Evolutionary conservation across 495 filamentous ascomycete species (phyloP), one percentile per base, ranked within the genome.

Genomic region (Penicillium canariense): DNA sequence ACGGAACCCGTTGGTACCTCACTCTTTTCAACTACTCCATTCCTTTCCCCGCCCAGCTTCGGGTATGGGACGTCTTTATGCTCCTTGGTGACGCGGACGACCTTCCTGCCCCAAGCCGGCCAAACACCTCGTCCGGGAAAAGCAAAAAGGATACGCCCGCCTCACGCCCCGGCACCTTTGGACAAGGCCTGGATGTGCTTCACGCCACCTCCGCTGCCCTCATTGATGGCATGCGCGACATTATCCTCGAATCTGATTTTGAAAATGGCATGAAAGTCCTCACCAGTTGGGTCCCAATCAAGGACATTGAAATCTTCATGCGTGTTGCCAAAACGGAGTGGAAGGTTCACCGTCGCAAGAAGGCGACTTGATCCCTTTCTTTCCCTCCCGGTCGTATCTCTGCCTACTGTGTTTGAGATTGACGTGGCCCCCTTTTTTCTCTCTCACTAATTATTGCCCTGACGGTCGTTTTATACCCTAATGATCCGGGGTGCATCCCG

Each of bases 51-150:
- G 95, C 95, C 9, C 94, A 99, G 66, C 87, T 99, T n/a, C 87
- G 94, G 43, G 89, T 99, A 5, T 99, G 94, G 94, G 94, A 99
- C 63, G 90, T 96, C 1, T 97, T 99, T 72, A 91, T 99, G 89
- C 85, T 99, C 2, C 85, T 99, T 22, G 94, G 94, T 39, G 92
- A 96, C 60, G 75, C 78, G 3, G 71, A 78, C 26, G 68, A 74
- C 25, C 43, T 40, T 5, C 49, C 58, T 20, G 35, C 60, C 3
- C 25, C 58, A 9, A 20, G 43, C 7, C 50, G 51, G 14, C 59
- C 52, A 12, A 23, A 30, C 54, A 55, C 60, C 6, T 67, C 74
- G 10, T 81, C 83, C 38, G 66, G 70, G 44, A 83, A 81, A 46
- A 83, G 86, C 38, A 68, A 62, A 28, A 56, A 55, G 47, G 50